Evolutionary conservation across 1,284 basidiomycete genomes (phyloP).

Genomic region (Trametes versicolor): DNA sequence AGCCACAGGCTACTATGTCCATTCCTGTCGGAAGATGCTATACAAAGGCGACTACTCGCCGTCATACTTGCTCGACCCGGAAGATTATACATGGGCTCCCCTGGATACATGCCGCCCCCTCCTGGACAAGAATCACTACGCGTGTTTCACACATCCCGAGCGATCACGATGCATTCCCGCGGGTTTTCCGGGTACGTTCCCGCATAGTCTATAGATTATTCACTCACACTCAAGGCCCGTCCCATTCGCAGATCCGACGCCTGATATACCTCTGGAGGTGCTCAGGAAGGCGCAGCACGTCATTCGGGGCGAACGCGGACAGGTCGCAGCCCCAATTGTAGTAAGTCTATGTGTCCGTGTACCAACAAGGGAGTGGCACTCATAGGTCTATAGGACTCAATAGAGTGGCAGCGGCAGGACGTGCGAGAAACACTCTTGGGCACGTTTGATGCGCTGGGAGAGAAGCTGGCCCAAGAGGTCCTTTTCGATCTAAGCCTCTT

Average conservation of each 20-base stretch:
- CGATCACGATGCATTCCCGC: slow-evolving; percentile 52
- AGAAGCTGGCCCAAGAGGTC: slow-evolving; percentile 48
- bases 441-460: slow-evolving; percentile 51
- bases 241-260: slow-evolving; percentile 14
- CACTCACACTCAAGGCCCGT: not conserved
- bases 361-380: not conserved
- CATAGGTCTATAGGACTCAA: slow-evolving; percentile 5
- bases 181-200: slow-evolving; percentile 16
- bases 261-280: slow-evolving; percentile 23
- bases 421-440: slow-evolving; percentile 41
- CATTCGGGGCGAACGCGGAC: not conserved
- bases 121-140: slow-evolving; percentile 74
- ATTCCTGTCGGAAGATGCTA: slow-evolving; percentile 94
- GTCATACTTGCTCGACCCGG: slow-evolving; percentile 91
- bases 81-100: slow-evolving; percentile 81
- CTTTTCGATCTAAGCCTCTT: slow-evolving; percentile 31
- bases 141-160: slow-evolving; percentile 72
- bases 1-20: slow-evolving; percentile 64
- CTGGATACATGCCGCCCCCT: slow-evolving; percentile 66
- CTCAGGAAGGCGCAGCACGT: slow-evolving; percentile 12
- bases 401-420: slow-evolving; percentile 15
- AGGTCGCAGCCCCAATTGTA: slow-evolving; percentile 10
- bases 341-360: slow-evolving; percentile 1
- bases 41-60: slow-evolving; percentile 96
- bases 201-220: not conserved